A percentile compares a stretch with the other conserved stretches of the same genome.
Evolutionary conservation across 202 grass and related monocot genomes (phyloP).

Genomic region (Digitaria exilis): DNA sequence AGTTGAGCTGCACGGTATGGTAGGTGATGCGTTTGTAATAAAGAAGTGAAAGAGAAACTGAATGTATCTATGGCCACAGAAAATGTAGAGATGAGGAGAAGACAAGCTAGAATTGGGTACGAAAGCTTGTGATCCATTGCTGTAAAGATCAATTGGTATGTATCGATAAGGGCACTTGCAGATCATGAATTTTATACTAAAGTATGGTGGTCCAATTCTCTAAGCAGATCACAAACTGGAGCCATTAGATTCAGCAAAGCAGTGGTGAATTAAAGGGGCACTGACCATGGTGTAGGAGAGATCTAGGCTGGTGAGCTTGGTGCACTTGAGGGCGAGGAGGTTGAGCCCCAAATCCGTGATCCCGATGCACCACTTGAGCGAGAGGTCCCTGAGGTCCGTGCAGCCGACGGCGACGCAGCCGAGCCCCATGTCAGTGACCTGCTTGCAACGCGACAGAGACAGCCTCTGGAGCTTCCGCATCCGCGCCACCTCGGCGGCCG

Average conservation of each 20-base stretch:
- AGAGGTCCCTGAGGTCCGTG: conserved; percentile 59
- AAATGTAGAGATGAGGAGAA: background rate
- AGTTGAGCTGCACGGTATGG: conserved; percentile 3
- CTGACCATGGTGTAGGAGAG: background rate
- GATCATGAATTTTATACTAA: background rate
- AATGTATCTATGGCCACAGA: background rate
- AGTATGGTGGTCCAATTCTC: background rate
- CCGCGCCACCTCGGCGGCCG: conserved; percentile 49
- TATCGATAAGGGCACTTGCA: conserved; percentile 22
- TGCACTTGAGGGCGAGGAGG: conserved; percentile 76
- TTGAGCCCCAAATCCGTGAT: conserved; percentile 72
- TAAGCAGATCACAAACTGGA: background rate
- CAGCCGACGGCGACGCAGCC: conserved; percentile 84
- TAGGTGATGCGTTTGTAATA: background rate
- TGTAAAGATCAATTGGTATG: background rate
- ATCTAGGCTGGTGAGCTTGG: conserved; percentile 40
- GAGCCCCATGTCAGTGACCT: conserved; percentile 77
- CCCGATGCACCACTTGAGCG: conserved; percentile 77
- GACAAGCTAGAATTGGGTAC: background rate
- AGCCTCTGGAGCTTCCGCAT: conserved; percentile 44
- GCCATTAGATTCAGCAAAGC: background rate
- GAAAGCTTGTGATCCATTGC: background rate
- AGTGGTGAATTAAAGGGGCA: background rate
- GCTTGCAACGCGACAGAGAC: conserved; percentile 66
- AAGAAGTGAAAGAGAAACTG: background rate